Percentiles rank a stretch among this genome's conserved stretches.
Evolutionary conservation across 2,329 filamentous ascomycete genomes (phyloP).

Genomic region (Beauveria bassiana): DNA sequence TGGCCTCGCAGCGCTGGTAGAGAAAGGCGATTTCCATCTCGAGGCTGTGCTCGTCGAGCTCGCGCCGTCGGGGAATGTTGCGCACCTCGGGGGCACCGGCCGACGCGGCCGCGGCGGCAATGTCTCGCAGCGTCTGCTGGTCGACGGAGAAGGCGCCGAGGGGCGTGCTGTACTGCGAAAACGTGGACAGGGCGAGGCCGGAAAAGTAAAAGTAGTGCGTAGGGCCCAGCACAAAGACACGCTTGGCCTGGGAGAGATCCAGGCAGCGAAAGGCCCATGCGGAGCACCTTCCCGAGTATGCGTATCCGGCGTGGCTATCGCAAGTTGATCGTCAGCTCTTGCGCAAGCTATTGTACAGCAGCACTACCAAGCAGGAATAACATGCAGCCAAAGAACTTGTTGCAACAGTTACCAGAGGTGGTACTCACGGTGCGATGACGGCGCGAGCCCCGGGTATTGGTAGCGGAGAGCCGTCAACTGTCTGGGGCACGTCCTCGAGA

Average conservation of each 20-base stretch:
- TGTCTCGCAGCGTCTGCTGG: slow-evolving; percentile 39
- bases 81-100: slow-evolving; percentile 34
- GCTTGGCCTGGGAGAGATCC: slow-evolving; percentile 73
- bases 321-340: neutral
- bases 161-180: slow-evolving; percentile 64
- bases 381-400: neutral
- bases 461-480: slow-evolving; percentile 49
- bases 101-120: slow-evolving; percentile 29
- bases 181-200: slow-evolving; percentile 68
- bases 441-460: slow-evolving; percentile 70
- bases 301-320: slow-evolving; percentile 75
- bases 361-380: neutral
- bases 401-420: too few species aligned
- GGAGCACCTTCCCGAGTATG: slow-evolving; percentile 83
- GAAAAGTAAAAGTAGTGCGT: slow-evolving; percentile 81
- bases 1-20: slow-evolving; percentile 61
- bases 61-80: slow-evolving; percentile 56
- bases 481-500: slow-evolving; percentile 62
- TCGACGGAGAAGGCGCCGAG: slow-evolving; percentile 66
- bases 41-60: slow-evolving; percentile 82
- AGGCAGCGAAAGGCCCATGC: slow-evolving; percentile 91
- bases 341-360: neutral
- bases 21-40: slow-evolving; percentile 97
- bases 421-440: slow-evolving; percentile 83
- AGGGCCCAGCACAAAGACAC: slow-evolving; percentile 85